phyloP scores from a whole-genome alignment of 345 rosid genomes.

The Salix koriyanagi region DNA sequence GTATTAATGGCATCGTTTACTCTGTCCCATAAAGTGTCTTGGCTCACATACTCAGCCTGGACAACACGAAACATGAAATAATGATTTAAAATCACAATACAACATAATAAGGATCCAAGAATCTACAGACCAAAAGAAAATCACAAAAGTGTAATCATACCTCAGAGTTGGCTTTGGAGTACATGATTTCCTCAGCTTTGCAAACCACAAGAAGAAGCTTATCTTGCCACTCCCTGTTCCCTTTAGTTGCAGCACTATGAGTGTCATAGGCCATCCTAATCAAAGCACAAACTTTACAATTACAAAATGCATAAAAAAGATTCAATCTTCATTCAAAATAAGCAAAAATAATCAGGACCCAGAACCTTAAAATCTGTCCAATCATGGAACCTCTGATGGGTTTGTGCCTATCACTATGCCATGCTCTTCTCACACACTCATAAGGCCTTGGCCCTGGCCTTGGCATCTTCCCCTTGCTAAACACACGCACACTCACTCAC shows the following conservation, averaged over 20 bases:
- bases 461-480: constrained; percentile 51
- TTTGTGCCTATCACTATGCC: constrained; percentile 97
- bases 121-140: constrained; percentile 7
- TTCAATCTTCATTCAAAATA: neutral
- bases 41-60: constrained; percentile 74
- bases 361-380: constrained; percentile 89
- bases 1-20: constrained; percentile 89
- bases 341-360: constrained; percentile 19
- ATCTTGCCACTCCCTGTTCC: constrained; percentile 91
- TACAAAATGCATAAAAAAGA: constrained; percentile 19
- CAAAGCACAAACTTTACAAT: constrained; percentile 28
- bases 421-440: constrained; percentile 89
- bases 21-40: constrained; percentile 81
- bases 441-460: constrained; percentile 94
- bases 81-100: neutral
- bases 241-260: constrained; percentile 59
- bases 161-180: constrained; percentile 98
- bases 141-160: constrained; percentile 25
- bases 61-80: constrained; percentile 10
- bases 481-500: neutral
- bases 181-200: constrained; percentile 91
- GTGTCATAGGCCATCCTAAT: constrained; percentile 61
- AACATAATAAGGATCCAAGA: constrained; percentile 18
- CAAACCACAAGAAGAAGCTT: constrained; percentile 78
- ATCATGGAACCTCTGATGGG: constrained; percentile 83